A percentile compares a stretch with the other conserved stretches of the same genome.
Conservation (phyloP, 148 eudicot species). For the Mesembryanthemum crystallinum region DNA sequence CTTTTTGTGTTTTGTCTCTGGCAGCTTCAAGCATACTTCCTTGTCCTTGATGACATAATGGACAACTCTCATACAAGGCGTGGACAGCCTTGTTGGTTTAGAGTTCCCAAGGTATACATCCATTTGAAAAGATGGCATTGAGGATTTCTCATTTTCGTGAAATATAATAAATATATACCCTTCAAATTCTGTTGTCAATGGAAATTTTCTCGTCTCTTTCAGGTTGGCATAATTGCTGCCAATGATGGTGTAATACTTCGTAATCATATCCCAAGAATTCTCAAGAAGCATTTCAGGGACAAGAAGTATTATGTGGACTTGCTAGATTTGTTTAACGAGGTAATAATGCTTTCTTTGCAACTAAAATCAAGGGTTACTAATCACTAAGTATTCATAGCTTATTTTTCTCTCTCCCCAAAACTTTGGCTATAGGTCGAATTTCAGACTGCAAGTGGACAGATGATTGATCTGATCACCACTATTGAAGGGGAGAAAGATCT, state of each 20-base stretch:
- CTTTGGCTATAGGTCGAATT: slow-evolving; percentile 61
- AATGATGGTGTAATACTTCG: slow-evolving; percentile 91
- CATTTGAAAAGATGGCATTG: not conserved
- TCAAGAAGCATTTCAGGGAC: slow-evolving; percentile 76
- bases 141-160: not conserved
- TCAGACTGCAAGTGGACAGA: slow-evolving; percentile 93
- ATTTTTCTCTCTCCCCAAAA: not conserved
- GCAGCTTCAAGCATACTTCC: slow-evolving; percentile 93
- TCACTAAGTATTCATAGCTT: not conserved
- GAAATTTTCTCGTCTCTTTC: not conserved
- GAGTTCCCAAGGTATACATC: slow-evolving; percentile 65
- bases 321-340: slow-evolving; percentile 94
- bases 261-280: slow-evolving; percentile 81
- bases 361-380: not conserved
- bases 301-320: slow-evolving; percentile 86
- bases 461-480: slow-evolving; percentile 94
- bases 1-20: slow-evolving; percentile 7
- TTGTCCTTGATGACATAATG: slow-evolving; percentile 92
- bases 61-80: slow-evolving; percentile 81
- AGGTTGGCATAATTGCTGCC: slow-evolving; percentile 95
- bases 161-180: not conserved
- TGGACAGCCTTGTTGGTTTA: slow-evolving; percentile 91
- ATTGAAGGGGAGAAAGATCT: slow-evolving; percentile 90
- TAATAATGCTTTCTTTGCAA: slow-evolving; percentile 19
- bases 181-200: not conserved